These are phyloP conservation scores for Phytophthora hibernalis DNA, from an alignment of 352 stramenopile genomes.

Conservation along the genomic window DNA sequence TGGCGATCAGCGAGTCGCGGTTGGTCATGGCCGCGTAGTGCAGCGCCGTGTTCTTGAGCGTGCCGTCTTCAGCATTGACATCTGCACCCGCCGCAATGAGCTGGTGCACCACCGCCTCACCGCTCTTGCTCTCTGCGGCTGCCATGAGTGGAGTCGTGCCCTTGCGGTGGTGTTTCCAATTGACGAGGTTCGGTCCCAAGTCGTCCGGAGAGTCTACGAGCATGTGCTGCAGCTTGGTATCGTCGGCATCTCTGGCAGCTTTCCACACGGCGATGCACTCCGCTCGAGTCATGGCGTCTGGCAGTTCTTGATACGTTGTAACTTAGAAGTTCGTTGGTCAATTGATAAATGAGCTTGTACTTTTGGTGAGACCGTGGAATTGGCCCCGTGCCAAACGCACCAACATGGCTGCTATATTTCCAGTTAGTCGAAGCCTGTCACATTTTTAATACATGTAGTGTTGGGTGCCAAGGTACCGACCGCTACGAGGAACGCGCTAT, in stretches of 20 bases:
- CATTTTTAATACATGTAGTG: too few species aligned
- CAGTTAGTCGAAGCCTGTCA: conserved; percentile 26
- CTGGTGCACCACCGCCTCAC: conserved; percentile 31
- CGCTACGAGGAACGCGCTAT: too few species aligned
- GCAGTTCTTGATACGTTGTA: conserved; percentile 3
- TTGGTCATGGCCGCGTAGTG: conserved; percentile 65
- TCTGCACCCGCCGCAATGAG: conserved; percentile 61
- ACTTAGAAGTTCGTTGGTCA: too few species aligned
- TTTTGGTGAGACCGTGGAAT: not conserved
- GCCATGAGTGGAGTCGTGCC: conserved; percentile 75
- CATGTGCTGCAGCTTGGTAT: conserved; percentile 33
- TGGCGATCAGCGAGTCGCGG: conserved; percentile 51
- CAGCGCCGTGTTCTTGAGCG: conserved; percentile 65
- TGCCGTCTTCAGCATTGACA: conserved; percentile 47
- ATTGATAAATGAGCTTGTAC: conserved; percentile 24
- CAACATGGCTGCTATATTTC: conserved; percentile 30
- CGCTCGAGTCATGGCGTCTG: conserved; percentile 35
- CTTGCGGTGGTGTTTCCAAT: conserved; percentile 49
- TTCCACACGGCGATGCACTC: conserved; percentile 46
- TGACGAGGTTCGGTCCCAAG: conserved; percentile 40
- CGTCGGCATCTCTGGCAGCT: conserved; percentile 37
- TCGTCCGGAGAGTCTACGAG: conserved; percentile 26
- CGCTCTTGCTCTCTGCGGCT: conserved; percentile 41
- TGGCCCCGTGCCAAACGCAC: too few species aligned
- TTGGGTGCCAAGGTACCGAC: conserved; percentile 11